phyloP scores from a whole-genome alignment of 441 rosid genomes.

The Pelargonium myrrhifolium region DNA sequence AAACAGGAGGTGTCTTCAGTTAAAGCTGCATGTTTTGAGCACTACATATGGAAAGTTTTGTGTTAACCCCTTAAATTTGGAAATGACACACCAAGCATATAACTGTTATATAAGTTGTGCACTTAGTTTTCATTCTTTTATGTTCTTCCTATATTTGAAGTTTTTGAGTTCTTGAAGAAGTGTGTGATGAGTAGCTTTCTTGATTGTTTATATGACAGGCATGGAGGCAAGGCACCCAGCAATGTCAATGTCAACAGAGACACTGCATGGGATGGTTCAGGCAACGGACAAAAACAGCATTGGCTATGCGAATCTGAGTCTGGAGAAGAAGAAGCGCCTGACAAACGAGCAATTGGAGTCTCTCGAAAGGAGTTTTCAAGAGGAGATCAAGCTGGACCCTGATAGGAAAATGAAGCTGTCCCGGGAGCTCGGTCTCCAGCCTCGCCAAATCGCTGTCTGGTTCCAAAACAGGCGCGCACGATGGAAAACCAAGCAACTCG shows the following conservation, averaged over 20 bases:
- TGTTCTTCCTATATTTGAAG: no score
- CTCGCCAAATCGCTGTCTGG: slow-evolving; percentile 89
- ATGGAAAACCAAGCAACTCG: slow-evolving; percentile 88
- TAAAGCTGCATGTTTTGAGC: no score
- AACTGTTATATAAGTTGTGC: no score
- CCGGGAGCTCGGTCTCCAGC: slow-evolving; percentile 71
- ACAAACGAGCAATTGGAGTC: slow-evolving; percentile 60
- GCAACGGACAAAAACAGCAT: slow-evolving; percentile 27
- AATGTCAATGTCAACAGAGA: slow-evolving; percentile 23
- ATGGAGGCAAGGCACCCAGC: slow-evolving; percentile 39
- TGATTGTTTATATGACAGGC: slow-evolving; percentile 16
- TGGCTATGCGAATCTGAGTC: slow-evolving; percentile 16
- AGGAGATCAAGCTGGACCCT: slow-evolving; percentile 76
- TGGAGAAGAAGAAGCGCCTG: slow-evolving; percentile 67
- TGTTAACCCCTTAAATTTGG: no score
- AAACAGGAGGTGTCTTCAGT: no score
- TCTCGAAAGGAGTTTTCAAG: slow-evolving; percentile 74
- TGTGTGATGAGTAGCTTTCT: neutral
- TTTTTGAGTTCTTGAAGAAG: no score
- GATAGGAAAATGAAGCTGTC: slow-evolving; percentile 79
- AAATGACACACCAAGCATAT: no score
- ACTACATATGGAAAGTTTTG: no score
- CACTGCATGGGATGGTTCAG: slow-evolving; percentile 22
- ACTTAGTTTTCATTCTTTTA: no score
- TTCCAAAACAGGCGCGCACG: slow-evolving; percentile 89